phyloP scores from a whole-genome alignment of 1,284 basidiomycete species.

The Macrocybe sp. region DNA sequence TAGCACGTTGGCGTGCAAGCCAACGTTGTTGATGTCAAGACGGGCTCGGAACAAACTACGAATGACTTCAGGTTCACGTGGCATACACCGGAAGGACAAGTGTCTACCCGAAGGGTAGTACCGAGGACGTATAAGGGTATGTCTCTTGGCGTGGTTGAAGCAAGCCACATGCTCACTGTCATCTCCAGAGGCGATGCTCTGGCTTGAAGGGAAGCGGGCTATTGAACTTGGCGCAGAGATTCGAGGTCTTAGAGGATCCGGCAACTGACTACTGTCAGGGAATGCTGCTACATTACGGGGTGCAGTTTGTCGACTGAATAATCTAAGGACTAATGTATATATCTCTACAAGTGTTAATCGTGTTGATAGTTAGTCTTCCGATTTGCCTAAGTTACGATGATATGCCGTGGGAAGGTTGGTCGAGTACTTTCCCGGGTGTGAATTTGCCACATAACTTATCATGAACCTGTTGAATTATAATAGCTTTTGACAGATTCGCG shows the following conservation, averaged over 20 bases:
- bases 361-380: neutral
- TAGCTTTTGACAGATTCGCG: too few species aligned
- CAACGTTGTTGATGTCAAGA: constrained; percentile 70
- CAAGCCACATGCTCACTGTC: neutral
- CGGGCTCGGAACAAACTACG: constrained; percentile 61
- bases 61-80: constrained; percentile 74
- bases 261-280: too few species aligned
- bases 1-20: constrained; percentile 73
- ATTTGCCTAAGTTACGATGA: neutral
- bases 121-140: constrained; percentile 68
- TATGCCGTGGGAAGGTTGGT: too few species aligned
- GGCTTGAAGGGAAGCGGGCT: constrained; percentile 73
- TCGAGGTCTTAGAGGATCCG: constrained; percentile 16
- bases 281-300: too few species aligned
- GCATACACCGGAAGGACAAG: constrained; percentile 38
- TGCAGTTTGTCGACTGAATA: too few species aligned
- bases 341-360: too few species aligned
- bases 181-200: constrained; percentile 70
- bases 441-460: too few species aligned
- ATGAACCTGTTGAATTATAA: too few species aligned
- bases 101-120: constrained; percentile 51
- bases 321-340: too few species aligned
- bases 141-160: constrained; percentile 11
- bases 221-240: constrained; percentile 61
- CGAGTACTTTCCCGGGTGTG: too few species aligned